Evolutionary conservation across 176 grass and related monocot genomes (phyloP), one percentile per base, ranked within the genome.

Genomic region (Calamus simplicifolius): DNA sequence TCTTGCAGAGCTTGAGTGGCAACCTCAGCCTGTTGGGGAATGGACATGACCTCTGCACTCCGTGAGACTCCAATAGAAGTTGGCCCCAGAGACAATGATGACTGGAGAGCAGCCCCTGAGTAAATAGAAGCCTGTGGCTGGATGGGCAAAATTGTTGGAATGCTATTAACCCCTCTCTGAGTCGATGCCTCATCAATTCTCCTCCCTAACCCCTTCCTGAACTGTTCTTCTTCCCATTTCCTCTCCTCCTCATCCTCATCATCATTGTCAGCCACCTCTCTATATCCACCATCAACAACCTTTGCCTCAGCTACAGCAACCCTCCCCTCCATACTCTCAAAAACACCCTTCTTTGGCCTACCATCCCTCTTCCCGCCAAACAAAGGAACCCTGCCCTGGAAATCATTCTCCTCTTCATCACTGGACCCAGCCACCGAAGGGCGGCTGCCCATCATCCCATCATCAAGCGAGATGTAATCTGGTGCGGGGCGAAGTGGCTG

Each of bases 201-300:
- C 69, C 79, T 79, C 68, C 87, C 78, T 58, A 91, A 74, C 25
- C 69, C 93, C 67, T 98, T 98, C 62, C 81, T 88, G 54, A 92
- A 80, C 50, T 98, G 93, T 55, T 85, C 93, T 58, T 97, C 92
- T 81, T 98, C 87, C 93, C 93, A 92, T 59, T 76, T 98, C 68
- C 87, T 88, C 59, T 92, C 87, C 66, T 88, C 81, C 0, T 92
- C 87, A 3, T 82, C 71, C 5, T 80, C 85, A 3, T 71, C 92
- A 50, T 14, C 56, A 48, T 61, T 74, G 61, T 73, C 70, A 14
- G 61, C 75, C 56, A 71, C 74, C 25, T 78, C 69, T 67, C 26
- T 79, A 6, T 70, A 73, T 51, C 72, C 70, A 64, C 56, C 63
- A 66, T 70, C 79, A 27, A 70, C 50, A 59, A 50, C 51, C 5